Base-by-base conservation (phyloP, 345 rosid genomes). In the Rhodamnia rubescens region DNA sequence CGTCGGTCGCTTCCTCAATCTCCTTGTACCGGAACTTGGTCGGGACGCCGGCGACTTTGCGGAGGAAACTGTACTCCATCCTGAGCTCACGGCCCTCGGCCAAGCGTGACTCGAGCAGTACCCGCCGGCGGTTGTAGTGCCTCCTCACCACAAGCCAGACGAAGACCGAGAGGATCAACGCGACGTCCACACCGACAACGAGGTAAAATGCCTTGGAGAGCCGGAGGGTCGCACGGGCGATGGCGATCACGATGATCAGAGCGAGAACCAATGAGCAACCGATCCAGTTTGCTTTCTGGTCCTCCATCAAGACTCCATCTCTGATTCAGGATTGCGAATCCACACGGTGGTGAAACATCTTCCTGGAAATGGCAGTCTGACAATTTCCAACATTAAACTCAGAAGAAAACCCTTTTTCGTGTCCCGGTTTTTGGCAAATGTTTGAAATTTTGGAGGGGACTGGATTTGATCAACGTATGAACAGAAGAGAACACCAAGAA, bases 21-120 rank as follows among this genome's bases (percentile, higher is more conserved):
- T 96, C 98, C 53, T 88, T 91, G 87, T 84, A 87, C 54, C 90
- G 88, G 88, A 94, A 96, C 82, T 90, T 94, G 4, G 88, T 94
- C 0, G 99, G 98, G 18, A 95, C 90, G 9, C 98, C 98, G 1
- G 99, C 98, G 32, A 96, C 98, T 90, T 93, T 94, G 83, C 99
- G 84, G 2, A 96, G 88, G 81, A 96, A 95, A 85, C 98, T 96
- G 87, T 94, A 96, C 84, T 96, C 98, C 27, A 93, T 90, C 51
- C 94, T 90, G 21, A 95, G 95, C 93, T 95, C 99, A 49, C 85
- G 85, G 24, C 96, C 96, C 90, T 93, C 95, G 1, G 96, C 88
- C 61, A 91, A 57, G 53, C 88, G 90, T 0, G 89, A 91, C 55
- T 89, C 95, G 44, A 96, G 83, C 29, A 91, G 51, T 47, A 75